Evolutionary conservation across 2,329 filamentous ascomycete species (phyloP).

Genomic region (Leptodontidium sp.): DNA sequence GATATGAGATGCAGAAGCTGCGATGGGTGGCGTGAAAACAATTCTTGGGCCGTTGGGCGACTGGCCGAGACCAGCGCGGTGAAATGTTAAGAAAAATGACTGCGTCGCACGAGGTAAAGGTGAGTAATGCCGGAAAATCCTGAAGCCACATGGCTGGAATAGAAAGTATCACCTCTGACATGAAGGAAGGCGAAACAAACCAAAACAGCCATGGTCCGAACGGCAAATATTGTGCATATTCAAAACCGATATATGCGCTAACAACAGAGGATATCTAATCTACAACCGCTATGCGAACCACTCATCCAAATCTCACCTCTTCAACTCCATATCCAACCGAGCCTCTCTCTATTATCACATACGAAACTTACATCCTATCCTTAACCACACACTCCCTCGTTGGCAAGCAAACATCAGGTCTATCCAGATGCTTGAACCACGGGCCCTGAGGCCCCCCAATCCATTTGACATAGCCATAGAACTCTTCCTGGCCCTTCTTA

Average conservation of each 20-base stretch:
- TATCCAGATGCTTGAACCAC: conserved; percentile 61
- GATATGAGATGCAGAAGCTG: too few relatives aligned
- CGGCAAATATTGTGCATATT: too few relatives aligned
- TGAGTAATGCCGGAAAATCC: too few relatives aligned
- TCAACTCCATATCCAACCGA: background rate
- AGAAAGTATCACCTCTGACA: too few relatives aligned
- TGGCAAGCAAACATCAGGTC: conserved; percentile 46
- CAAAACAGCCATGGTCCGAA: too few relatives aligned
- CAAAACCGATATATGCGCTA: background rate
- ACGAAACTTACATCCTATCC: conserved; percentile 11
- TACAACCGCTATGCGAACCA: background rate
- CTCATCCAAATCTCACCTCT: background rate
- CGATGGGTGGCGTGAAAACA: too few relatives aligned
- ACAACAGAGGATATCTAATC: conserved; percentile 4
- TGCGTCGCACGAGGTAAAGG: too few relatives aligned
- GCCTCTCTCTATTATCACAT: background rate
- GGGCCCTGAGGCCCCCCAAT: conserved; percentile 65
- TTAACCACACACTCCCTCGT: conserved; percentile 26
- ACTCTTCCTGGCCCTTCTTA: conserved; percentile 50
- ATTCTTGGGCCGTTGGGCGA: too few relatives aligned
- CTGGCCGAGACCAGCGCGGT: too few relatives aligned
- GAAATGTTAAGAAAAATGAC: too few relatives aligned
- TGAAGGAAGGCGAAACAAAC: too few relatives aligned
- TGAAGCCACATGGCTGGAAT: background rate
- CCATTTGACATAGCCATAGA: conserved; percentile 56